A percentile compares a stretch with the other conserved stretches of the same genome.
Conservation (phyloP, 1,139 yeast species). For the Candida sp. region DNA sequence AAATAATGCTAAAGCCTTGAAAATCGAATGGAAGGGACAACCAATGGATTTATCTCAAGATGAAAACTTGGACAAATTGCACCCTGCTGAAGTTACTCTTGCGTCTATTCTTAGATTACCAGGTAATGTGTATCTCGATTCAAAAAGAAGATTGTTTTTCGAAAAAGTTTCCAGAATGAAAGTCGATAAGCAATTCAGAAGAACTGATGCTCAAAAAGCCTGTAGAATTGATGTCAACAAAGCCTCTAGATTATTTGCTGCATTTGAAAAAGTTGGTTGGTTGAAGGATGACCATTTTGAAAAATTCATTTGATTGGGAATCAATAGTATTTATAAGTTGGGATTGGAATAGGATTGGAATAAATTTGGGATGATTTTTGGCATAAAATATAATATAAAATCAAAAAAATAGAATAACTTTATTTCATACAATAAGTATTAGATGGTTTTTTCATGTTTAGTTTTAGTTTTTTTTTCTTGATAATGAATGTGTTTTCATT, state of each 20-base stretch:
- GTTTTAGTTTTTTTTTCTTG: constrained; percentile 1
- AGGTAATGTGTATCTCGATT: constrained; percentile 82
- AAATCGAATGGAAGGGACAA: constrained; percentile 97
- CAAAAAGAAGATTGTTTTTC: constrained; percentile 83
- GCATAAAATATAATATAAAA: not conserved
- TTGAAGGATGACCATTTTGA: constrained; percentile 73
- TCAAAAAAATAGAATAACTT: not conserved
- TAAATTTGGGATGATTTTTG: not conserved
- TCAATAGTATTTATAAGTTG: not conserved
- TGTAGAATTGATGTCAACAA: constrained; percentile 97
- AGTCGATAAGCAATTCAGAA: constrained; percentile 79
- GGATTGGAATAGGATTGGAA: not conserved
- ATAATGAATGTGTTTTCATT: not conserved
- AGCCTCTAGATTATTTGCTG: constrained; percentile 88
- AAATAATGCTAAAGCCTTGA: constrained; percentile 64
- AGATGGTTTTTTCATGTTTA: not conserved
- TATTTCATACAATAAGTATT: not conserved
- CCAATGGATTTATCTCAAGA: constrained; percentile 87
- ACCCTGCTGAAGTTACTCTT: constrained; percentile 86
- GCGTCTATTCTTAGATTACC: constrained; percentile 91
- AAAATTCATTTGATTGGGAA: constrained; percentile 27
- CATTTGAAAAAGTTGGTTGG: constrained; percentile 97
- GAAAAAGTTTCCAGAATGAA: constrained; percentile 82
- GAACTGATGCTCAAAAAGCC: constrained; percentile 98
- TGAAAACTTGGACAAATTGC: constrained; percentile 68